Conservation (phyloP, 78 protist genomes). For the Salpingoeca rosetta region DNA sequence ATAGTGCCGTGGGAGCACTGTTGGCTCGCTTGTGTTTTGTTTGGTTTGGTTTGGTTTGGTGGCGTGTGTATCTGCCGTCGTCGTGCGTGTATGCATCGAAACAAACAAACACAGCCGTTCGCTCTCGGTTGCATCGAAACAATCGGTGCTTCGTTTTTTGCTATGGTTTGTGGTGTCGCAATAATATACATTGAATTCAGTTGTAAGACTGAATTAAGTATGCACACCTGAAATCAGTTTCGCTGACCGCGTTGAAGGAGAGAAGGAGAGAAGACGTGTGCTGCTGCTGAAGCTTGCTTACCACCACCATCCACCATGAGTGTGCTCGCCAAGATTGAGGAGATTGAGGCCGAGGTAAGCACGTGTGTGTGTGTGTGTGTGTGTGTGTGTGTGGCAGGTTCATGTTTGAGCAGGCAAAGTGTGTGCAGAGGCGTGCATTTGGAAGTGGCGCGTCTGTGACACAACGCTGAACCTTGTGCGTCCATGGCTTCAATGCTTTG, state of each 20-base stretch:
- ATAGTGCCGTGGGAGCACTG: too few species aligned
- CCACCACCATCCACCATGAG: neutral
- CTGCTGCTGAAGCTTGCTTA: neutral
- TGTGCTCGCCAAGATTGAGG: neutral
- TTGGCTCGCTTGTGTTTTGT: too few species aligned
- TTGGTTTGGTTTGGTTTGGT: too few species aligned
- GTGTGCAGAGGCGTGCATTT: neutral
- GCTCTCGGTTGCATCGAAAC: too few species aligned
- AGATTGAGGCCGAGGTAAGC: slow-evolving; percentile 5
- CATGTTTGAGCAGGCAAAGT: neutral
- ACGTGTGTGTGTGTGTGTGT: too few species aligned
- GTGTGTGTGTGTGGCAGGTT: too few species aligned
- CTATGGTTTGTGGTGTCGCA: neutral
- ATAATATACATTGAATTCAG: too few species aligned
- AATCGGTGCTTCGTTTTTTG: neutral
- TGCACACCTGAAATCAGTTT: neutral
- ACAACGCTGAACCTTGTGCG: neutral
- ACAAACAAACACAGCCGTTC: too few species aligned
- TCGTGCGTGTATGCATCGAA: too few species aligned
- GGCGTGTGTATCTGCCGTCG: too few species aligned
- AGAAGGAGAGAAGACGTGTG: neutral
- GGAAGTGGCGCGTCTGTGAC: neutral
- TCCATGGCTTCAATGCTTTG: neutral
- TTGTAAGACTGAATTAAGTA: neutral
- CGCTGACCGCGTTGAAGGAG: neutral